A percentile compares a stretch with the other conserved stretches of the same genome.
These are phyloP conservation scores for Sporodiniella umbellata DNA, from an alignment of 371 early-diverging fungal genomes.

Conservation along the genomic window DNA sequence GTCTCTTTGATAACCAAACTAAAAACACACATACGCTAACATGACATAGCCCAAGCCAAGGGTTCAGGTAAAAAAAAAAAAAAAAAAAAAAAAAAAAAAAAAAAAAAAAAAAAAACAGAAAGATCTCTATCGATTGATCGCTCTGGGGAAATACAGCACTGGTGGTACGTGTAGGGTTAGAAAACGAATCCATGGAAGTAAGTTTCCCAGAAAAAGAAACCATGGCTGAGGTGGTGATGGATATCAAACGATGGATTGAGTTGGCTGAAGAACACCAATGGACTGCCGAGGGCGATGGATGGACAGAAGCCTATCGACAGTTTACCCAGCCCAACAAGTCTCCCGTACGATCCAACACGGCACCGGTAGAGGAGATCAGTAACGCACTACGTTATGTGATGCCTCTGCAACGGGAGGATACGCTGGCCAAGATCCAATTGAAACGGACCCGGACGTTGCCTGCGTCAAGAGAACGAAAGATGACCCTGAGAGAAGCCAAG, in stretches of 20 bases:
- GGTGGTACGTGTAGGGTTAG: not conserved
- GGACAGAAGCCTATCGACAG: conserved; percentile 24
- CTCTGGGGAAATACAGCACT: too few relatives aligned
- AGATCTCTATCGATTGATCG: too few relatives aligned
- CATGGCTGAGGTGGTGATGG: conserved; percentile 23
- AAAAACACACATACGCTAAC: not conserved
- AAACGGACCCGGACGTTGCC: conserved; percentile 24
- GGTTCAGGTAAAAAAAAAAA: conserved; percentile 2
- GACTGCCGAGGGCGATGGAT: conserved; percentile 11
- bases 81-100: conserved; percentile 1
- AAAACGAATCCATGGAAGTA: conserved; percentile 10
- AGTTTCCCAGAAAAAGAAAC: conserved; percentile 26
- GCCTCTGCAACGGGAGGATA: conserved; percentile 33
- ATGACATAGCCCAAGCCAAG: too few relatives aligned
- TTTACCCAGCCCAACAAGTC: conserved; percentile 10
- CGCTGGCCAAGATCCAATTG: conserved; percentile 28
- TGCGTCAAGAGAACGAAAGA: conserved; percentile 6
- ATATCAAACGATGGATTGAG: conserved; percentile 10
- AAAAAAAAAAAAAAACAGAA: too few relatives aligned
- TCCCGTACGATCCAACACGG: conserved; percentile 16
- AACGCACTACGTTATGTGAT: conserved; percentile 33
- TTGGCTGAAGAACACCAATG: conserved; percentile 3
- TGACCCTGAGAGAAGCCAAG: conserved; percentile 37
- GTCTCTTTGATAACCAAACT: conserved; percentile 4
- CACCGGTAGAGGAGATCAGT: conserved; percentile 8